Evolutionary conservation across 371 early-diverging fungal genomes (phyloP).

Genomic region (Actinomucor elegans): DNA sequence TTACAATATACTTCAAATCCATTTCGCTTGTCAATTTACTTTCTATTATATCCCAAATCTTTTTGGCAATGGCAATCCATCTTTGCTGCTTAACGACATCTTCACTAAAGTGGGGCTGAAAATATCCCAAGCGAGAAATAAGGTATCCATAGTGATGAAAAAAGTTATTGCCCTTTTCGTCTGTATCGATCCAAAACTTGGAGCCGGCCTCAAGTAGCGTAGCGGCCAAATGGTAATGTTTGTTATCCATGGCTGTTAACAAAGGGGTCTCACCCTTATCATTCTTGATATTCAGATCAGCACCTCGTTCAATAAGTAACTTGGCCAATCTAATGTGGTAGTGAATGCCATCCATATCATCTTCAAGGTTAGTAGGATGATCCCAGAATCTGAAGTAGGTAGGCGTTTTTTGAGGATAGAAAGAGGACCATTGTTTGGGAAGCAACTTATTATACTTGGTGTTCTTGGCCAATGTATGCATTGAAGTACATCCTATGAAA

Average conservation of each 20-base stretch:
- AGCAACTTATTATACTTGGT: constrained; percentile 14
- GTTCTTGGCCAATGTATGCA: constrained; percentile 42
- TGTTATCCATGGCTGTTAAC: constrained; percentile 29
- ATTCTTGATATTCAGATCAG: constrained; percentile 32
- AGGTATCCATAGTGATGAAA: constrained; percentile 36
- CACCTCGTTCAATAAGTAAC: constrained; percentile 27
- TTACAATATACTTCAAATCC: neutral
- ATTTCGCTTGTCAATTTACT: neutral
- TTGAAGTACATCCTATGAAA: constrained; percentile 35
- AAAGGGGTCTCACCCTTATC: constrained; percentile 45
- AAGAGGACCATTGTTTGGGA: constrained; percentile 12
- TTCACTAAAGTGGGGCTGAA: constrained; percentile 4
- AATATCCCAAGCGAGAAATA: constrained; percentile 2
- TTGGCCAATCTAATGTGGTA: constrained; percentile 27
- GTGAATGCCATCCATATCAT: constrained; percentile 34
- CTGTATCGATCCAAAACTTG: constrained; percentile 23
- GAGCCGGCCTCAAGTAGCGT: constrained; percentile 34
- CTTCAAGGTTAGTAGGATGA: neutral
- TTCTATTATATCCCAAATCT: constrained; percentile 5
- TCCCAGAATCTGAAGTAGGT: neutral
- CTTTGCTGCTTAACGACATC: constrained; percentile 2
- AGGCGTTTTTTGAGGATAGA: neutral
- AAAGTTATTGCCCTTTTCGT: constrained; percentile 32
- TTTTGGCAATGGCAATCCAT: neutral
- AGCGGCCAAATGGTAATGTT: constrained; percentile 28